phyloP scores from a whole-genome alignment of 202 grass and related monocot species.

The Musa balbisiana region DNA sequence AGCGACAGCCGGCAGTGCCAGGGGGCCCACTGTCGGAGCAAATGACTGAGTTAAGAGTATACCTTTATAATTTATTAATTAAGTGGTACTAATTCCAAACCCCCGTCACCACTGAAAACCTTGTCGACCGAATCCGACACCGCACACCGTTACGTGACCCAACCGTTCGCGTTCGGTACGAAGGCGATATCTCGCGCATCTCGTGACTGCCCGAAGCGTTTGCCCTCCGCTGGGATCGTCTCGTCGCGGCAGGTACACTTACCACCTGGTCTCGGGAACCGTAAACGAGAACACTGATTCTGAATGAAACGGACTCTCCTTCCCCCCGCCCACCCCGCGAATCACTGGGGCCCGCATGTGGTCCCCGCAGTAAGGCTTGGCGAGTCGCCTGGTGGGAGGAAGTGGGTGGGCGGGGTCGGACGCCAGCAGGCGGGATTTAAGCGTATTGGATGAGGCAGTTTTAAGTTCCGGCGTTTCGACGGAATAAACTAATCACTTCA shows the following conservation, averaged over 20 bases:
- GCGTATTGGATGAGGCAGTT: slow-evolving; percentile 1
- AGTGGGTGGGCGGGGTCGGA: neutral
- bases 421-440: slow-evolving; percentile 10
- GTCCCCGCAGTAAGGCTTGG: neutral
- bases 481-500: neutral
- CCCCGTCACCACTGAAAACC: too few species aligned
- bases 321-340: too few species aligned
- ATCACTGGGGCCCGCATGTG: neutral
- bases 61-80: neutral
- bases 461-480: slow-evolving; percentile 2
- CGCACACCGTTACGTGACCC: too few species aligned
- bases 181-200: neutral
- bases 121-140: too few species aligned
- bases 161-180: neutral
- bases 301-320: too few species aligned
- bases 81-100: too few species aligned
- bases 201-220: neutral
- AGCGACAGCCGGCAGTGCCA: neutral
- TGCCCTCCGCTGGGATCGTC: neutral
- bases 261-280: too few species aligned
- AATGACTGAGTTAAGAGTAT: neutral
- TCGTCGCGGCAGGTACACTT: too few species aligned
- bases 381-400: neutral
- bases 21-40: too few species aligned
- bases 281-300: too few species aligned